These are phyloP conservation scores for Xerocomellus chrysenteron DNA, from an alignment of 768 basidiomycete species.

Conservation along the genomic window DNA sequence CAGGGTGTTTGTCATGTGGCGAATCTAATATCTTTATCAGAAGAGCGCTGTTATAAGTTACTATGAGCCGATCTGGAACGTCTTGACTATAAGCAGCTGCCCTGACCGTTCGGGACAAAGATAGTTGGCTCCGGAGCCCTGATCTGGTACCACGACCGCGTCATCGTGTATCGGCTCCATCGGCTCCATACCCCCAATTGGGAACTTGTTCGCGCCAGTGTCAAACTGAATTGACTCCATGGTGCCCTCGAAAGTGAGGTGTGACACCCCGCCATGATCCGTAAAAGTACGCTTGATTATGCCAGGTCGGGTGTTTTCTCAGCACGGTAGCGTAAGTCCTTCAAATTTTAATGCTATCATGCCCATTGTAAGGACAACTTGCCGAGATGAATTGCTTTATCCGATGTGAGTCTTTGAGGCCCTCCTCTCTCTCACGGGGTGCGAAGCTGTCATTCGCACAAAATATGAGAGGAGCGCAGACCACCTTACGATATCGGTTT, in stretches of 20 bases:
- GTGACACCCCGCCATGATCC: slow-evolving; percentile 4
- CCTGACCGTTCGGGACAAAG: slow-evolving; percentile 27
- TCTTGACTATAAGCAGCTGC: slow-evolving; percentile 25
- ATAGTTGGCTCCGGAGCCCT: slow-evolving; percentile 22
- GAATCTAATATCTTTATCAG: slow-evolving; percentile 28
- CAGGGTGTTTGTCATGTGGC: slow-evolving; percentile 33
- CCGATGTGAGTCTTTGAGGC: slow-evolving; percentile 1
- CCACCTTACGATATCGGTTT: slow-evolving; percentile 11
- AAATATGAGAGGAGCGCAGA: background rate
- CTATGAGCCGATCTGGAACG: slow-evolving; percentile 15
- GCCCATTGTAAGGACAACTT: background rate
- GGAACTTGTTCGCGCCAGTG: slow-evolving; percentile 7
- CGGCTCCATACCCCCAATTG: slow-evolving; percentile 15
- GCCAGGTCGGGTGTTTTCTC: background rate
- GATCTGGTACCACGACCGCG: slow-evolving; percentile 14
- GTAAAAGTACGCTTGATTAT: background rate
- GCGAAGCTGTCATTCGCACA: slow-evolving; percentile 1
- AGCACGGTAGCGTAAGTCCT: slow-evolving; percentile 6
- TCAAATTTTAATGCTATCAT: background rate
- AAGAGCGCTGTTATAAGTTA: slow-evolving; percentile 11
- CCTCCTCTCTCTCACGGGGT: slow-evolving; percentile 12
- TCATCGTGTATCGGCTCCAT: slow-evolving; percentile 22
- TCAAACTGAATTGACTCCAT: slow-evolving; percentile 6
- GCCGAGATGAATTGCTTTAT: slow-evolving; percentile 13
- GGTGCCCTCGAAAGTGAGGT: background rate